Percentiles rank a stretch among this genome's conserved stretches.
Conservation (phyloP, 1,284 basidiomycete genomes). For the Polyporus tsugae region DNA sequence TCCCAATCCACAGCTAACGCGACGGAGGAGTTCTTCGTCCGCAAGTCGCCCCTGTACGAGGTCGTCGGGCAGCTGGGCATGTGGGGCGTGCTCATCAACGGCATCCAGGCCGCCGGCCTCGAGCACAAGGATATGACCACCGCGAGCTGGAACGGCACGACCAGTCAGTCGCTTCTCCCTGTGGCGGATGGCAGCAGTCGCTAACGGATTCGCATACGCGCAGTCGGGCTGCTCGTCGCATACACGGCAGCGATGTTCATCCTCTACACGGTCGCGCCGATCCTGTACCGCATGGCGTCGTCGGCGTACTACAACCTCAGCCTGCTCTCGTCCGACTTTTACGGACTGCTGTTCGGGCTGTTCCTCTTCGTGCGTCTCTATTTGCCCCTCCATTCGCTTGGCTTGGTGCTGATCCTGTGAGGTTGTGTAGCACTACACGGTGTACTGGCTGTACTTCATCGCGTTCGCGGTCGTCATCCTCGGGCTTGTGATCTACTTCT, state of each 20-base stretch:
- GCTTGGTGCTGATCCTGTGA: background rate
- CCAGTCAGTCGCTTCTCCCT: conserved; percentile 66
- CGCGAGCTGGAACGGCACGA: conserved; percentile 76
- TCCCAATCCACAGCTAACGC: conserved; percentile 67
- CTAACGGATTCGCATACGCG: conserved; percentile 4
- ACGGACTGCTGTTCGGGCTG: conserved; percentile 79
- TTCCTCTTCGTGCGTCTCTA: conserved; percentile 48
- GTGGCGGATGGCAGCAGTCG: conserved; percentile 17
- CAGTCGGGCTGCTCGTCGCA: conserved; percentile 77
- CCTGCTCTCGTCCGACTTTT: conserved; percentile 86
- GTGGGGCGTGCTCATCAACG: conserved; percentile 83
- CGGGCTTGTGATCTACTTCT: conserved; percentile 86
- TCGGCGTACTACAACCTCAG: conserved; percentile 87
- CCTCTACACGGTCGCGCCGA: conserved; percentile 84
- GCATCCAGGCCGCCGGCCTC: conserved; percentile 76
- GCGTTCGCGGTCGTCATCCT: conserved; percentile 72
- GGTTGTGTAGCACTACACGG: conserved; percentile 67
- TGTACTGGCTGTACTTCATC: conserved; percentile 87
- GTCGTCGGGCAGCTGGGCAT: conserved; percentile 87
- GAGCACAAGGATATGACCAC: conserved; percentile 74
- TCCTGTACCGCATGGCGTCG: conserved; percentile 84
- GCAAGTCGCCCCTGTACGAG: conserved; percentile 82
- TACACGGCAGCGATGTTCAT: conserved; percentile 85
- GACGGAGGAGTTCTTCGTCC: conserved; percentile 87
- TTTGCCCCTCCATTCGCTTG: too few relatives aligned